Evolutionary conservation across 257 asterid genomes (phyloP).

Genomic region (Solanum bukasovii): DNA sequence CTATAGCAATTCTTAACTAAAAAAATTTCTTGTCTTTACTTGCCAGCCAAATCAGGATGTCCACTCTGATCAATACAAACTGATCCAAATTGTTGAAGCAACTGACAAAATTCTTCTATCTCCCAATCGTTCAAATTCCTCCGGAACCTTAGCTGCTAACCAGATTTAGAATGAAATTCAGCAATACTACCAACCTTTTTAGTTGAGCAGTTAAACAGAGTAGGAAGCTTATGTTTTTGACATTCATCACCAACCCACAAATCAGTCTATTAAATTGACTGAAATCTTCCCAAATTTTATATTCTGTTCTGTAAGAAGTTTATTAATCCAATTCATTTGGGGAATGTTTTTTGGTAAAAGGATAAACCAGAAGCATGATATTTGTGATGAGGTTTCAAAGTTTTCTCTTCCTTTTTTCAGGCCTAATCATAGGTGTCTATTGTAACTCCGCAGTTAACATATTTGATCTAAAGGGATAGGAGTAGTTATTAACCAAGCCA

Average conservation of each 20-base stretch:
- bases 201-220: background rate
- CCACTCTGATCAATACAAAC: background rate
- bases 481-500: slow-evolving; percentile 4
- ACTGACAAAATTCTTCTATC: background rate
- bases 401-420: background rate
- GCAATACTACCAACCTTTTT: no score
- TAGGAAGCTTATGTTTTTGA: background rate
- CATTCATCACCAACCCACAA: background rate
- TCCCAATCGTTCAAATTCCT: background rate
- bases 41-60: background rate
- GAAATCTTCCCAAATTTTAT: background rate
- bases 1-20: no score
- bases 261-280: background rate
- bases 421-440: background rate
- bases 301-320: background rate
- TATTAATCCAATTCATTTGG: background rate
- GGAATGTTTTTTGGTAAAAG: background rate
- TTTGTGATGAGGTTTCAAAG: background rate
- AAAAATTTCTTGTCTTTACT: background rate
- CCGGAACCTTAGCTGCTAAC: background rate
- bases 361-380: background rate
- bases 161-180: background rate
- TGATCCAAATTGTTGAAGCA: background rate
- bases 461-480: background rate
- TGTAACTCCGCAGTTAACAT: background rate